Conservation (phyloP, 2,329 filamentous ascomycete species). For the Epichloe typhina region DNA sequence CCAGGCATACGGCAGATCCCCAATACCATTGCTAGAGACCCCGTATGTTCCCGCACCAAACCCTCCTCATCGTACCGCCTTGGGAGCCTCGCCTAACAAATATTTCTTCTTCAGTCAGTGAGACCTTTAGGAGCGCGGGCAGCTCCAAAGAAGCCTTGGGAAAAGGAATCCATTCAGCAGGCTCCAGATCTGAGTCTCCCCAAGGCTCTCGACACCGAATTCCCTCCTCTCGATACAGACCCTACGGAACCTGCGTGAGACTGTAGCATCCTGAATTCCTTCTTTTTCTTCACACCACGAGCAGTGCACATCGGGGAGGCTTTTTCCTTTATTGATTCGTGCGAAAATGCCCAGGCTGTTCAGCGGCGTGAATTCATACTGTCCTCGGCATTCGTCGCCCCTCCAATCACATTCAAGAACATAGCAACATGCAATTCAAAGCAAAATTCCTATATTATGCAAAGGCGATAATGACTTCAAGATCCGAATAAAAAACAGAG, state of each 20-base stretch:
- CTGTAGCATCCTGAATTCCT: background rate
- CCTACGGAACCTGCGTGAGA: background rate
- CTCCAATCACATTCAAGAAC: background rate
- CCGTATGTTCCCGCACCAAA: conserved; percentile 33
- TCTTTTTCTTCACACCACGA: background rate
- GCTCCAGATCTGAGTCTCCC: conserved; percentile 10
- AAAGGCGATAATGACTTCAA: conserved; percentile 9
- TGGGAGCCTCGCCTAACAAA: background rate
- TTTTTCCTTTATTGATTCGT: background rate
- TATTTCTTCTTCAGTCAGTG: conserved; percentile 22
- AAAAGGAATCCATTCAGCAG: conserved; percentile 35
- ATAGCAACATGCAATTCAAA: conserved; percentile 5
- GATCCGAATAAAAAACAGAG: conserved; percentile 4
- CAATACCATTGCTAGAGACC: conserved; percentile 58
- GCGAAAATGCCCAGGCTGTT: background rate
- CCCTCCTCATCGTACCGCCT: background rate
- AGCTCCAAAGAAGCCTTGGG: conserved; percentile 60
- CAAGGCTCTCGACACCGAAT: conserved; percentile 20
- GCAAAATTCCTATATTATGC: conserved; percentile 10
- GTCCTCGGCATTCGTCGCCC: background rate
- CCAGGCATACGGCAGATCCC: conserved; percentile 83
- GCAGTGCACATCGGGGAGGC: background rate
- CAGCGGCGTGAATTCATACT: background rate
- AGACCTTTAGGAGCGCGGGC: conserved; percentile 34
- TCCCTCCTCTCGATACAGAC: conserved; percentile 21